phyloP scores from a whole-genome alignment of 139 green algal genomes.

The Chlorella sp. region DNA sequence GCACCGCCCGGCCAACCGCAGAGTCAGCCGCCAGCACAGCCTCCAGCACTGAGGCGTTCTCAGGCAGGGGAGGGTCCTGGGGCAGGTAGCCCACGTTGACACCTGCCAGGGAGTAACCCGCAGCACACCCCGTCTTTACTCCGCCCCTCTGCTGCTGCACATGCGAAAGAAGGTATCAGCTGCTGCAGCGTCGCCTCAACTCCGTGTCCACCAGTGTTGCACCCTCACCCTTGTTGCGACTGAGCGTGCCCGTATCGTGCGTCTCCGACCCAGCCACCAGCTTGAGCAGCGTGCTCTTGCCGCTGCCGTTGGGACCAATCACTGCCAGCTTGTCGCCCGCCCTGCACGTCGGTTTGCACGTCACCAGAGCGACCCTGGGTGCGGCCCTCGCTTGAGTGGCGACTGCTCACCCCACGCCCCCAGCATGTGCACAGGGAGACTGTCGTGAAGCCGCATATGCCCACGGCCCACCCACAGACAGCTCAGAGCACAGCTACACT shows the following conservation, averaged over 20 bases:
- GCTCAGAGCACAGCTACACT: background rate
- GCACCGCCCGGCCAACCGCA: constrained; percentile 25
- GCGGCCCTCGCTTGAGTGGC: background rate
- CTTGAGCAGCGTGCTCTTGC: constrained; percentile 68
- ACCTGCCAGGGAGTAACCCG: too few relatives aligned
- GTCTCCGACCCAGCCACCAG: constrained; percentile 39
- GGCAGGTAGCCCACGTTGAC: constrained; percentile 43
- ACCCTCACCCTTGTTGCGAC: constrained; percentile 23
- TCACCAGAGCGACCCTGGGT: background rate
- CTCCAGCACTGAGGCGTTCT: constrained; percentile 25
- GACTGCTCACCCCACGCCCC: background rate
- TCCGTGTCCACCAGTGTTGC: too few relatives aligned
- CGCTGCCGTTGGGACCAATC: constrained; percentile 61
- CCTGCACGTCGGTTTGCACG: constrained; percentile 2
- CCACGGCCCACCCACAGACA: background rate
- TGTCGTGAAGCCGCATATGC: background rate
- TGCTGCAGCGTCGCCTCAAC: too few relatives aligned
- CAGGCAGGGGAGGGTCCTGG: constrained; percentile 41
- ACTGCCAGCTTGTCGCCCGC: constrained; percentile 58
- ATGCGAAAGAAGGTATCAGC: too few relatives aligned
- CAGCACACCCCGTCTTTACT: too few relatives aligned
- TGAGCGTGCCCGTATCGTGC: constrained; percentile 23
- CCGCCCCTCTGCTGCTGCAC: too few relatives aligned
- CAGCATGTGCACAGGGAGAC: background rate
- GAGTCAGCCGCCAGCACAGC: constrained; percentile 37